A percentile compares a stretch with the other conserved stretches of the same genome.
Evolutionary conservation across 495 filamentous ascomycete genomes (phyloP).

Genomic region (Baudoinia panamericana): DNA sequence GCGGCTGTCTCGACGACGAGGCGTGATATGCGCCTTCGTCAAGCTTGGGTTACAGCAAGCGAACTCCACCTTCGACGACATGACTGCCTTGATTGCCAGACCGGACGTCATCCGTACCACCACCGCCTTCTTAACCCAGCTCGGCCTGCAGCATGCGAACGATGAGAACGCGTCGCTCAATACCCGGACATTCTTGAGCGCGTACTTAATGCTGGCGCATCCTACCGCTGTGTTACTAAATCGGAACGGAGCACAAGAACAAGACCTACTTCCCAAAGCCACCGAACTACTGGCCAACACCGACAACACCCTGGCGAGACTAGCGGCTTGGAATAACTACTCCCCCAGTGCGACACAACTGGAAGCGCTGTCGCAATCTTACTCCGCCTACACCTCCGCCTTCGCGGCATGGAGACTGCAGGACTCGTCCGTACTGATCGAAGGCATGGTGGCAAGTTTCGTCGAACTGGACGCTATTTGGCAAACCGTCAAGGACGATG

Average conservation of each 20-base stretch:
- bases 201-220: constrained; percentile 85
- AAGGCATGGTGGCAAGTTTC: constrained; percentile 92
- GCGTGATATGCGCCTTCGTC: constrained; percentile 40
- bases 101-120: constrained; percentile 58
- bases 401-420: constrained; percentile 92
- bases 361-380: constrained; percentile 52
- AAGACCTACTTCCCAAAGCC: constrained; percentile 81
- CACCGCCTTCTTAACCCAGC: constrained; percentile 58
- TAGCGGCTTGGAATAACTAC: constrained; percentile 25
- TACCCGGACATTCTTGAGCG: constrained; percentile 80
- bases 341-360: constrained; percentile 31
- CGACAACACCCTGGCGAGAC: constrained; percentile 55
- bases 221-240: constrained; percentile 73
- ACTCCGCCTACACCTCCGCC: constrained; percentile 75
- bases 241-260: constrained; percentile 70
- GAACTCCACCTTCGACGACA: constrained; percentile 65
- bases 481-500: constrained; percentile 88
- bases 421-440: constrained; percentile 76
- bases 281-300: constrained; percentile 72
- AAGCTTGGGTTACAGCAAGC: constrained; percentile 59
- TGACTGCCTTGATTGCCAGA: constrained; percentile 63
- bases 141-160: constrained; percentile 59
- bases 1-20: constrained; percentile 38
- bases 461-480: constrained; percentile 91
- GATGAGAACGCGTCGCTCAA: constrained; percentile 57